Percentiles rank a stretch among this genome's conserved stretches.
These are phyloP conservation scores for Cryphonectria radicalis DNA, from an alignment of 2,329 filamentous ascomycete species.

Conservation along the genomic window DNA sequence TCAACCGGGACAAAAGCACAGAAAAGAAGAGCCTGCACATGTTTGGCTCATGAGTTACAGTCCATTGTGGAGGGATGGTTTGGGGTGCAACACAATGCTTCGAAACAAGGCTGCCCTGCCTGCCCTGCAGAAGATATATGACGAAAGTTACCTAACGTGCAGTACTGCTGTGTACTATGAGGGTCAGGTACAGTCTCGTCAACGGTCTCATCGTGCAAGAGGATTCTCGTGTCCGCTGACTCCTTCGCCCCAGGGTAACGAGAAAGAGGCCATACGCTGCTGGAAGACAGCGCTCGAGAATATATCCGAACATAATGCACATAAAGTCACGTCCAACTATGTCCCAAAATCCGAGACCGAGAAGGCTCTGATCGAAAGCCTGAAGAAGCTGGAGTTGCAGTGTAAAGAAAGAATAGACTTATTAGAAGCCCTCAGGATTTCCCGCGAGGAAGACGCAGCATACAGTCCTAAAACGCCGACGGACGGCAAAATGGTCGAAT, in stretches of 20 bases:
- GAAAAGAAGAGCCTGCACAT: conserved; percentile 8
- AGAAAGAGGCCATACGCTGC: conserved; percentile 84
- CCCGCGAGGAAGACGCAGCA: conserved; percentile 51
- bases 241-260: conserved; percentile 70
- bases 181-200: conserved; percentile 67
- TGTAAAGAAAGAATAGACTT: conserved; percentile 93
- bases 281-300: conserved; percentile 89
- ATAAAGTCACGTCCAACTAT: conserved; percentile 71
- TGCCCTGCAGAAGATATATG: conserved; percentile 94
- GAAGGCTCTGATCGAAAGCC: conserved; percentile 77
- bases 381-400: conserved; percentile 83
- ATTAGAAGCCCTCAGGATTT: conserved; percentile 76
- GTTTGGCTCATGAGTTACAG: conserved; percentile 18
- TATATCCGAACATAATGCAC: conserved; percentile 84
- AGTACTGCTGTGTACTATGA: conserved; percentile 97
- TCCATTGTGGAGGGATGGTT: conserved; percentile 19
- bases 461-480: conserved; percentile 33
- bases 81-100: conserved; percentile 50
- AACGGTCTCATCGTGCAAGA: neutral
- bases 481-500: conserved; percentile 26
- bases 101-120: conserved; percentile 59
- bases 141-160: conserved; percentile 92
- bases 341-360: conserved; percentile 80
- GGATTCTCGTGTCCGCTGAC: conserved; percentile 10
- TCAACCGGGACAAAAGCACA: neutral